Conservation (phyloP, 2,329 filamentous ascomycete genomes). For the Pseudomassariella vexata region DNA sequence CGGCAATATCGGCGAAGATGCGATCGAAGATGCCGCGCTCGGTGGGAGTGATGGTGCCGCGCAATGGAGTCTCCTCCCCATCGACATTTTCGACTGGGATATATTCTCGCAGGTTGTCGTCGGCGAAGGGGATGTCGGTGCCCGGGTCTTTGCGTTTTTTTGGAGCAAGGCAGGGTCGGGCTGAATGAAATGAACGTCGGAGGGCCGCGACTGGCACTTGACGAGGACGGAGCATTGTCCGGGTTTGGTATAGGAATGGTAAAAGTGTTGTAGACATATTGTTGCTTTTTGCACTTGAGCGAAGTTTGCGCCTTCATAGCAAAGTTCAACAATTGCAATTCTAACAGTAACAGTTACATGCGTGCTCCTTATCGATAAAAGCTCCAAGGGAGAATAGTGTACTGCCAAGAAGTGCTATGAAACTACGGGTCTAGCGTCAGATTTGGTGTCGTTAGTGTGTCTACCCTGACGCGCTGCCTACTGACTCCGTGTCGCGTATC, state of each 20-base stretch:
- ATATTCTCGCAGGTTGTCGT: too few species aligned
- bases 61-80: constrained; percentile 15
- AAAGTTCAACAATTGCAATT: too few species aligned
- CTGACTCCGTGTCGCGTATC: constrained; percentile 16
- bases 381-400: too few species aligned
- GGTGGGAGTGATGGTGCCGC: constrained; percentile 47
- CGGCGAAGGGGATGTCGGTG: constrained; percentile 48
- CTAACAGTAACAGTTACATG: too few species aligned
- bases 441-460: too few species aligned
- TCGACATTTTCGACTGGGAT: constrained; percentile 17
- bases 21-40: constrained; percentile 45
- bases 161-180: too few species aligned
- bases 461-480: constrained; percentile 1
- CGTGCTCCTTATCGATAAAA: constrained; percentile 6
- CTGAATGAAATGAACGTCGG: constrained; percentile 18
- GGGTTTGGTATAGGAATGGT: constrained; percentile 69
- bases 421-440: too few species aligned
- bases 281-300: neutral
- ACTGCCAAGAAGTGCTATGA: too few species aligned
- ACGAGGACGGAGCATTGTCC: constrained; percentile 45
- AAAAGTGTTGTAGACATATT: constrained; percentile 46
- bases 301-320: too few species aligned
- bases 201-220: constrained; percentile 15
- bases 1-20: constrained; percentile 55
- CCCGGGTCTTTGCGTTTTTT: constrained; percentile 8